Base-by-base conservation (phyloP, 73 alveolate species). In the Paramecium pentaurelia region DNA sequence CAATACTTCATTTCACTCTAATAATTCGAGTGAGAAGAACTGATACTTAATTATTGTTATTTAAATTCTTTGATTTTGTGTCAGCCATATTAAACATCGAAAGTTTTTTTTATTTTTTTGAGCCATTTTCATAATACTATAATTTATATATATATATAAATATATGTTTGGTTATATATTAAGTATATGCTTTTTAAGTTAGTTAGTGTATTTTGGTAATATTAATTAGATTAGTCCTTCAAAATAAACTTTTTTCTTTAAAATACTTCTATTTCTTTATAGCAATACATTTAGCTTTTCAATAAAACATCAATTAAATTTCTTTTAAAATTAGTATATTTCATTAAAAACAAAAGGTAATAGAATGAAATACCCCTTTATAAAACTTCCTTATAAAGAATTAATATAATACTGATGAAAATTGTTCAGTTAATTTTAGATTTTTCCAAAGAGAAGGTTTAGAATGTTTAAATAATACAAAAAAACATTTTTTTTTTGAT, bases 1-100 rank as follows among this genome's bases (percentile, higher is more conserved):
- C 34, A 80, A 80, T 47, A 80, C 87, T 40, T 73, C 87, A 73
- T 40, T 73, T 38, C 58, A 73, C 60, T 73, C 87, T 8, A 73
- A 73, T 38, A 73, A 73, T 38, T 73, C 87, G 40, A 73, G 87
- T 73, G 87, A 73, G 14, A 73, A 40, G 47, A 73, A 73, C 47
- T 73, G 87, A 73, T 73, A 64, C 84, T 64, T 54, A 54, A 54
- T 54, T 54, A 54, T 54, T 54, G 70, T 54, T 54, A 54, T 54
- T 54, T 54, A 54, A 54, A 54, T 54, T 54, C 70, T 54, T n/a
- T 54, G 70, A 54, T 54, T 54, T n/a, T n/a, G 70, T 54, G 70
- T 54, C 70, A 54, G 70, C 60, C 60, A 49, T 49, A 49, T 49
- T 12, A 54, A 54, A 54, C 6, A 5, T n/a, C 20, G 18, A n/a